Conservation (phyloP, 2,329 filamentous ascomycete species). For the Clonostachys chloroleuca region DNA sequence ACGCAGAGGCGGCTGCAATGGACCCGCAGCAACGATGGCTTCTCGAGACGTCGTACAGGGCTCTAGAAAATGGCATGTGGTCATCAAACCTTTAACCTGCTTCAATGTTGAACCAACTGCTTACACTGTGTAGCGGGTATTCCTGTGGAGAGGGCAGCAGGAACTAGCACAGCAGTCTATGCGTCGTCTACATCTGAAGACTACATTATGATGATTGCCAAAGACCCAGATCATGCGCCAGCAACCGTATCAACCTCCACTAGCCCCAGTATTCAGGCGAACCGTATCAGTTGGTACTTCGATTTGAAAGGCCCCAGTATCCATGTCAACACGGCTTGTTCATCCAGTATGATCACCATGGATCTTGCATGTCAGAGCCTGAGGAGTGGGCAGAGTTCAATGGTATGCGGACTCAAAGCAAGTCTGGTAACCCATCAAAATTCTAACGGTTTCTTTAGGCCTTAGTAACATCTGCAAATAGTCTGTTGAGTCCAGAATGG, state of each 20-base stretch:
- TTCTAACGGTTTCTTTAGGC: too few species aligned
- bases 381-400: conserved; percentile 30
- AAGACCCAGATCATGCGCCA: conserved; percentile 40
- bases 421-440: too few species aligned
- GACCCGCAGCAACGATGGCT: conserved; percentile 50
- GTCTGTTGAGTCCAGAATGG: too few species aligned
- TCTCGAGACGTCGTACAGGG: conserved; percentile 49
- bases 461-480: too few species aligned
- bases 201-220: conserved; percentile 38
- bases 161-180: conserved; percentile 43
- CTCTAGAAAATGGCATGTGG: conserved; percentile 35
- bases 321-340: conserved; percentile 45
- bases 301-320: conserved; percentile 47
- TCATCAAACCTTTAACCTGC: too few species aligned
- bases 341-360: conserved; percentile 38
- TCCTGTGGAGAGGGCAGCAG: conserved; percentile 38
- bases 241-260: conserved; percentile 10
- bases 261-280: conserved; percentile 33
- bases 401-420: not conserved
- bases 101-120: too few species aligned
- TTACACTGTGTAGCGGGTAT: conserved; percentile 29
- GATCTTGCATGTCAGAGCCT: conserved; percentile 43
- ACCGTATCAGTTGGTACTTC: conserved; percentile 48
- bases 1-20: conserved; percentile 39
- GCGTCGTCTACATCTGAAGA: conserved; percentile 41